Evolutionary conservation across 106 monocot genomes (phyloP).

Genomic region (Acorus calamus): DNA sequence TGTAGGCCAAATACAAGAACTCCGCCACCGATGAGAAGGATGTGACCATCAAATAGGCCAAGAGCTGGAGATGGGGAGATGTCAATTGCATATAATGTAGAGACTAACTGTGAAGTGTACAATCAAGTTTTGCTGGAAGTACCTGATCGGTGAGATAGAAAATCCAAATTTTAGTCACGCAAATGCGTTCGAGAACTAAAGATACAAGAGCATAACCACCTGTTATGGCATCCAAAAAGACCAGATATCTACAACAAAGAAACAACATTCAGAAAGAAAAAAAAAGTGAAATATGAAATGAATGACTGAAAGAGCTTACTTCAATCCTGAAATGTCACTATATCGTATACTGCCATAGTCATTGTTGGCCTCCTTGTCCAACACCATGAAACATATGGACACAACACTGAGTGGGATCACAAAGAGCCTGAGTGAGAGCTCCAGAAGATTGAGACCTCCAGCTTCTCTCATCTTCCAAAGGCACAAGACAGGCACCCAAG

Average conservation of each 20-base stretch:
- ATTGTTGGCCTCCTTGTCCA: slow-evolving; percentile 39
- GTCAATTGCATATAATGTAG: too few species aligned
- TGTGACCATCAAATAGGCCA: slow-evolving; percentile 64
- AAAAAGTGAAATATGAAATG: slow-evolving; percentile 1
- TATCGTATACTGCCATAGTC: slow-evolving; percentile 56
- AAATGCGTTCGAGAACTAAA: slow-evolving; percentile 15
- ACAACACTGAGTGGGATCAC: slow-evolving; percentile 50
- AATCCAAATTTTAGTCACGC: slow-evolving; percentile 32
- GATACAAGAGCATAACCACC: slow-evolving; percentile 39
- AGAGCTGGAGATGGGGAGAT: slow-evolving; percentile 17
- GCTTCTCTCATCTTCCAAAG: too few species aligned
- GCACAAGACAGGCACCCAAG: too few species aligned
- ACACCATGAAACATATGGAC: slow-evolving; percentile 45
- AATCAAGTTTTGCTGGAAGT: neutral
- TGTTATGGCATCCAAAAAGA: slow-evolving; percentile 57
- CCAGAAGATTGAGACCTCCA: slow-evolving; percentile 17
- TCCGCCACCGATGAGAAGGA: slow-evolving; percentile 66
- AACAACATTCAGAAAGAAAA: neutral
- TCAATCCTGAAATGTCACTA: slow-evolving; percentile 51
- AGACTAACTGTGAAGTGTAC: neutral
- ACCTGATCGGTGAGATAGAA: slow-evolving; percentile 72
- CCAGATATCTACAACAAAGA: slow-evolving; percentile 41
- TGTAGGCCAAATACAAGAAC: slow-evolving; percentile 55
- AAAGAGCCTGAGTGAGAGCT: slow-evolving; percentile 53
- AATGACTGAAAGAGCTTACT: slow-evolving; percentile 25